phyloP scores from a whole-genome alignment of 257 asterid genomes.

The Nicotiana obtusifolia region DNA sequence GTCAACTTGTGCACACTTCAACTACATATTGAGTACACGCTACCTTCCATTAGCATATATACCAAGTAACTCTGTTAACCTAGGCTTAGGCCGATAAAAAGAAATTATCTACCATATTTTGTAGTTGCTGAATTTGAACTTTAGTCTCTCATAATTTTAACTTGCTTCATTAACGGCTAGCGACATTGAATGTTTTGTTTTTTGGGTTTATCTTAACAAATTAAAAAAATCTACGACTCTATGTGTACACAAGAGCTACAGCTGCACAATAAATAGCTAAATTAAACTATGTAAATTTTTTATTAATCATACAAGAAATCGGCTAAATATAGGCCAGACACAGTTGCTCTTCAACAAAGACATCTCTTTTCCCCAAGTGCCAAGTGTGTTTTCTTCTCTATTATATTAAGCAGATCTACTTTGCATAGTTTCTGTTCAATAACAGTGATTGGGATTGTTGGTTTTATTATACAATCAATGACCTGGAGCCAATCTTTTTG shows the following conservation, averaged over 20 bases:
- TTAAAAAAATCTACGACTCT: neutral
- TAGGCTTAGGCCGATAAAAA: too few species aligned
- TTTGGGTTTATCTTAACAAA: neutral
- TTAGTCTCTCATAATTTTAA: too few species aligned
- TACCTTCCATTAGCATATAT: too few species aligned
- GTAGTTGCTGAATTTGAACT: neutral
- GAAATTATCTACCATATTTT: too few species aligned
- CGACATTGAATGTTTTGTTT: neutral
- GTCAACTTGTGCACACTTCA: too few species aligned
- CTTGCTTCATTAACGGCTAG: accelerated
- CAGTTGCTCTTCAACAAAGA: neutral
- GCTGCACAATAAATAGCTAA: neutral
- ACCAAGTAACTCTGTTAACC: too few species aligned
- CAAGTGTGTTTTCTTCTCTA: neutral
- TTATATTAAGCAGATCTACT: neutral
- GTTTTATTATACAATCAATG: neutral
- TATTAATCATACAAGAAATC: neutral
- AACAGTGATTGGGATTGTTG: neutral
- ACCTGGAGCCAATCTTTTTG: neutral
- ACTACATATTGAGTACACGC: too few species aligned
- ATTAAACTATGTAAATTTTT: neutral
- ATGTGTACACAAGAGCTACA: neutral
- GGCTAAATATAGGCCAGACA: neutral
- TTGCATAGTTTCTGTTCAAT: neutral
- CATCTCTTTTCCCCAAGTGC: neutral